Base-by-base conservation (phyloP, 495 filamentous ascomycete genomes). In the Entonaema liquescens region DNA sequence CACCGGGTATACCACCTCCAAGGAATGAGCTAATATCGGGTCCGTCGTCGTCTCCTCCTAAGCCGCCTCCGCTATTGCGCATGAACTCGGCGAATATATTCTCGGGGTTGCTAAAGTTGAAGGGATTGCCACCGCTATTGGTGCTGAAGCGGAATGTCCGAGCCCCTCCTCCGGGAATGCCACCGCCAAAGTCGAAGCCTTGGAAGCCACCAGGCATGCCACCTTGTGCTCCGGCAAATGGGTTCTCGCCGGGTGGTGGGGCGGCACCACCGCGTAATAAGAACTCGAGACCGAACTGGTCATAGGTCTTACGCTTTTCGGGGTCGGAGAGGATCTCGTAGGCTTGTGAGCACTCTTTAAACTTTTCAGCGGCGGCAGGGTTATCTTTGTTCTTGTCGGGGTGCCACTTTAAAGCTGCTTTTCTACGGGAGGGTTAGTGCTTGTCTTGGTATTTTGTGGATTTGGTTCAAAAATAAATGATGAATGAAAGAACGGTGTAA, bases 321-420 rank as follows among this genome's bases (percentile, higher is more conserved):
- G 95, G 94, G 77, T 99, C 95, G 70, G 92, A 95, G 11, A 99
- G 89, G 75, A 99, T 95, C 83, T 99, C 95, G 83, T 97, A 99
- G 50, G 95, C 95, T 81, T 98, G 95, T 1, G 93, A 97, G 56
- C 93, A 89, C 73, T 98, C 95, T 84, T 95, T 95, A 81, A 99
- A 99, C 74, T 92, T 96, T 70, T 98, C 95, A 59, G 88, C 82
- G 23, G 93, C 91, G 17, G 86, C 77, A 17, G 93, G 90, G 72
- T 95, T 92, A 79, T 96, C 91, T 78, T 94, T 95, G 83, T 98
- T 98, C 85, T 98, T 98, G 80, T 99, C 95, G 0, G 95, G 95
- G 76, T 99, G 95, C 76, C 89, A 90, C 83, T 97, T 98, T 77
- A 99, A 82, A 49, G 95, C 96, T 38, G 88, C 86, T 84, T 95